Percentiles rank a stretch among this genome's conserved stretches.
phyloP scores from a whole-genome alignment of 2,329 filamentous ascomycete genomes.

The Neofusicoccum kwambonambiense region DNA sequence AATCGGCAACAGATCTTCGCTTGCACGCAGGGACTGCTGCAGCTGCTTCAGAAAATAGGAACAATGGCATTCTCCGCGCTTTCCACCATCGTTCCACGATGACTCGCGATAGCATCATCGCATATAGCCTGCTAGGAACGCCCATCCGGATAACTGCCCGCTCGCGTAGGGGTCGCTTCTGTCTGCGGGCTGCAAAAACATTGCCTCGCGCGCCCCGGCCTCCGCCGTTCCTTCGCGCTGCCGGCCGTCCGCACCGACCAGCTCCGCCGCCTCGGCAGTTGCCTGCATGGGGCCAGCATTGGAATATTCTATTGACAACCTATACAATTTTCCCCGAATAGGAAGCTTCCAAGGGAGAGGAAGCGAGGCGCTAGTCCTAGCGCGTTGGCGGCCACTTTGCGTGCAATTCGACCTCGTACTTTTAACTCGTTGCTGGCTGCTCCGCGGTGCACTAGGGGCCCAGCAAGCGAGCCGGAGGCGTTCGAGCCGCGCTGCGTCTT shows the following conservation, averaged over 20 bases:
- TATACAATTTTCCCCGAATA: conserved; percentile 7
- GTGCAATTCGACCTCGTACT: background rate
- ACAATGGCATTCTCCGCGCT: conserved; percentile 1
- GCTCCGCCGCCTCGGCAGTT: background rate
- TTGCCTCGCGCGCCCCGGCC: too few relatives aligned
- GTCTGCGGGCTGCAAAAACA: background rate
- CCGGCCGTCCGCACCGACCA: background rate
- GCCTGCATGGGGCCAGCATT: background rate
- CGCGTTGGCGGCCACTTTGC: background rate
- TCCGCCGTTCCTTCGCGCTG: background rate
- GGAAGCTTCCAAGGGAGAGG: background rate
- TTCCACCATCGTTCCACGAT: background rate
- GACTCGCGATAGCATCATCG: background rate
- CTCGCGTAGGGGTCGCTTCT: background rate
- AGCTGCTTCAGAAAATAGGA: conserved; percentile 5
- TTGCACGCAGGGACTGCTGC: background rate
- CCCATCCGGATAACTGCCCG: background rate
- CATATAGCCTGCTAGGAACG: background rate
- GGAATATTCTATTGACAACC: background rate
- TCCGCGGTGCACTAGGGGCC: background rate
- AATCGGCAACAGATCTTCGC: background rate
- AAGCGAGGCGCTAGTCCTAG: conserved; percentile 3
- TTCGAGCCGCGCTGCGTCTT: background rate
- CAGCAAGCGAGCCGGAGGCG: background rate
- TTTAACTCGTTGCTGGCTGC: background rate